phyloP scores from a whole-genome alignment of 345 rosid genomes.

The Linum usitatissimum region DNA sequence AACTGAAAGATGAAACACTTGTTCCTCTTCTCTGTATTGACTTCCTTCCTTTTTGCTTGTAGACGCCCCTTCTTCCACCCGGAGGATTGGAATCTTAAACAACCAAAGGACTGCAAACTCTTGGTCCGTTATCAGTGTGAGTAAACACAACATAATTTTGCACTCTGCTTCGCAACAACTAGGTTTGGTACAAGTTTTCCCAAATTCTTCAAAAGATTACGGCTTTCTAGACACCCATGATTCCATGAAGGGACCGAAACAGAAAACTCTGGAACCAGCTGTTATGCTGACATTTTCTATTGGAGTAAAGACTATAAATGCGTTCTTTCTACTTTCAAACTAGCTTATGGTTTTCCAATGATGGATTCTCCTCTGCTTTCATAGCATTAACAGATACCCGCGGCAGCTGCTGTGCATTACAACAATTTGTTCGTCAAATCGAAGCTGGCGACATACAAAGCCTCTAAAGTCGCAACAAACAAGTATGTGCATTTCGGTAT shows the following conservation, averaged over 20 bases:
- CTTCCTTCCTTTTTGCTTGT: no score
- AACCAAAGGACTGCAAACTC: no score
- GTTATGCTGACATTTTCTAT: not conserved
- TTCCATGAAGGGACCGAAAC: not conserved
- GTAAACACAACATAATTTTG: conserved; percentile 13
- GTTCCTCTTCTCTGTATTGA: no score
- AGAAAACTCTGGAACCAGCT: not conserved
- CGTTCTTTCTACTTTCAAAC: not conserved
- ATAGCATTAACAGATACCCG: conserved; percentile 49
- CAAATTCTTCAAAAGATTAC: not conserved
- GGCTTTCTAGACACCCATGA: not conserved
- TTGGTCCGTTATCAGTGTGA: no score
- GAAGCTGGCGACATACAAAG: conserved; percentile 73
- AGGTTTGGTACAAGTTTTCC: conserved; percentile 31
- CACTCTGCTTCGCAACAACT: conserved; percentile 47
- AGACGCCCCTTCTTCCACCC: no score
- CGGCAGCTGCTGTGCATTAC: conserved; percentile 78
- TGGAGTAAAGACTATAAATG: not conserved
- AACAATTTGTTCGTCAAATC: conserved; percentile 84
- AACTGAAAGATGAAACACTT: no score
- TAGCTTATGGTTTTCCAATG: not conserved
- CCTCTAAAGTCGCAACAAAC: conserved; percentile 57
- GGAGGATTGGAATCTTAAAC: no score
- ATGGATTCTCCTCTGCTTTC: not conserved
- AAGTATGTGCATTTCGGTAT: conserved; percentile 94